Base-by-base conservation (phyloP, 2,329 filamentous ascomycete species). In the Septoria petroselini region DNA sequence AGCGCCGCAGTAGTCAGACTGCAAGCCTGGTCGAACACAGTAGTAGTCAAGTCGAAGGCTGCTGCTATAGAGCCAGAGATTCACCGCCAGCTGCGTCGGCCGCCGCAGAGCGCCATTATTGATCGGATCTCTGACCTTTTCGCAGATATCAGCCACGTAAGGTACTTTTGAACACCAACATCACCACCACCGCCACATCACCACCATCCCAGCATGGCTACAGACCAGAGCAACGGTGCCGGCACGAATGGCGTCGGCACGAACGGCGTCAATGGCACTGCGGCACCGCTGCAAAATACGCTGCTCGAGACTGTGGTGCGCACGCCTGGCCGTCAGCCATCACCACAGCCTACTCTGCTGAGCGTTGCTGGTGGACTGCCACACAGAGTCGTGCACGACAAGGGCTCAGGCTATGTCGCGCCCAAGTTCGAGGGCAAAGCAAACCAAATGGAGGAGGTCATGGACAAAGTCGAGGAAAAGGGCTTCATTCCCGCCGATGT, bases 341-440 rank as follows among this genome's bases (percentile, higher is more conserved):
- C 91, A 48, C 89, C 90, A 18, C 88, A 94, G 67, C 89, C 91
- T 19, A 91, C 88, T 50, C 88, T 95, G 70, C 78, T 95, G 69
- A 86, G 80, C 61, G 78, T 91, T 17, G 84, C 86, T 11, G 76
- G 80, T 49, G 71, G 62, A 54, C 69, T 61, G 73, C 78, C 65
- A 30, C 64, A 66, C 29, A 68, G 70, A 58, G 78, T 91, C 48
- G 76, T 97, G 51, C 88, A 90, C 15, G 93, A 93, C 59, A 86
- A 89, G 60, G 93, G 91, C 23, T 86, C 94, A 30, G 93, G 93
- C 65, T 98, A 98, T 74, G 85, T 95, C 58, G 91, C 93, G 18
- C 90, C 91, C 39, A 89, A 90, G 55, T 98, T 98, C 67, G 84
- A 89, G 69, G 93, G 91, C 68, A 96, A 95, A 75, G 78, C 83